Conservation (phyloP, 2,329 filamentous ascomycete genomes). For the Didymella lethalis region DNA sequence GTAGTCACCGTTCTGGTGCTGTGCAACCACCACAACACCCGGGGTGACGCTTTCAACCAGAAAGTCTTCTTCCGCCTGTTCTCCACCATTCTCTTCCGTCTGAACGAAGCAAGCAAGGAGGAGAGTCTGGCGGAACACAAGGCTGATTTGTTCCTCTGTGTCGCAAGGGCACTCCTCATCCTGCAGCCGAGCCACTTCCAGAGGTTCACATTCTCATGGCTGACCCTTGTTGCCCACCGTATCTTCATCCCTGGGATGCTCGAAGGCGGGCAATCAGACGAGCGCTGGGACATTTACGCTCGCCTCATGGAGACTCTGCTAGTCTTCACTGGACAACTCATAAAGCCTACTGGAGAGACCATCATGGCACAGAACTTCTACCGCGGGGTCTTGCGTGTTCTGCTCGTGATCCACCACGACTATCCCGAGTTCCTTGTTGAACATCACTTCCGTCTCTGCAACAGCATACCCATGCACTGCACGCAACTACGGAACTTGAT, state of each 20-base stretch:
- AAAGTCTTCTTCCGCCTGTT: slow-evolving; percentile 91
- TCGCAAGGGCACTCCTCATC: slow-evolving; percentile 74
- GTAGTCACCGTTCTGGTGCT: slow-evolving; percentile 81
- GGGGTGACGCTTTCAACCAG: slow-evolving; percentile 83
- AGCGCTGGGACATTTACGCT: slow-evolving; percentile 79
- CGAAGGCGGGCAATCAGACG: slow-evolving; percentile 61
- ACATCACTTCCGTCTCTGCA: slow-evolving; percentile 82
- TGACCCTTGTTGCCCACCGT: slow-evolving; percentile 82
- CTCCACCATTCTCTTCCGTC: slow-evolving; percentile 80
- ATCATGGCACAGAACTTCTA: slow-evolving; percentile 82
- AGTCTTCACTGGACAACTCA: slow-evolving; percentile 76
- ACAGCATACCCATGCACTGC: slow-evolving; percentile 81
- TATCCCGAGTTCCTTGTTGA: slow-evolving; percentile 92
- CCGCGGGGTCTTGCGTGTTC: slow-evolving; percentile 79
- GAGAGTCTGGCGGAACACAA: slow-evolving; percentile 60
- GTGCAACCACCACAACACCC: slow-evolving; percentile 83
- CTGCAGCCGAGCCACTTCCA: slow-evolving; percentile 81
- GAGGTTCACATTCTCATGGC: slow-evolving; percentile 85
- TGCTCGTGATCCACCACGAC: slow-evolving; percentile 89
- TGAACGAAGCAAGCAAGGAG: slow-evolving; percentile 65
- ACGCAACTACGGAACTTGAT: slow-evolving; percentile 89
- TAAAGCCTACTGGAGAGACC: slow-evolving; percentile 75
- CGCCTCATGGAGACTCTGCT: slow-evolving; percentile 77
- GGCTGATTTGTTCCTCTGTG: slow-evolving; percentile 72
- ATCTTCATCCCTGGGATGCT: slow-evolving; percentile 83